These are phyloP conservation scores for Coemansia umbellata DNA, from an alignment of 192 early-diverging fungal genomes.

Conservation along the genomic window DNA sequence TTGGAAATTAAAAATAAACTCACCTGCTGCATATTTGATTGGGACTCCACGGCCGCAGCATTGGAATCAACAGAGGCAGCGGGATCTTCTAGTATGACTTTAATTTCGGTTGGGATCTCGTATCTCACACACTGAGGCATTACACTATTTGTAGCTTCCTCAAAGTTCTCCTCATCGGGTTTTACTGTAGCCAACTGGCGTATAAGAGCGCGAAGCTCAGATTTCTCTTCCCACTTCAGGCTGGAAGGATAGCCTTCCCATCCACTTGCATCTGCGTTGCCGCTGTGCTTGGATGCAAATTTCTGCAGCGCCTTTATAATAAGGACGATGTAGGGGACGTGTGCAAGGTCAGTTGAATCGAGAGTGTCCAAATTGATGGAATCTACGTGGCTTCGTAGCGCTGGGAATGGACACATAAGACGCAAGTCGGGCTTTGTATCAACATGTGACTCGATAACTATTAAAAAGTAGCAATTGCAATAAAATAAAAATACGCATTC, in stretches of 20 bases:
- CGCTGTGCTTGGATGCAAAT: slow-evolving; percentile 60
- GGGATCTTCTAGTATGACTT: slow-evolving; percentile 33
- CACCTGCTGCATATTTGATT: slow-evolving; percentile 22
- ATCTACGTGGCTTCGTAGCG: slow-evolving; percentile 58
- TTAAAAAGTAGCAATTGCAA: not conserved
- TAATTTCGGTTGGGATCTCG: slow-evolving; percentile 35
- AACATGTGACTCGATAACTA: slow-evolving; percentile 90
- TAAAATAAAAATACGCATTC: not conserved
- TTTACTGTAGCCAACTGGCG: slow-evolving; percentile 51
- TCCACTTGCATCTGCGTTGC: not conserved
- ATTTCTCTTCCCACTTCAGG: slow-evolving; percentile 57
- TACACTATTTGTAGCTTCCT: slow-evolving; percentile 70
- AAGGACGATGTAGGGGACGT: slow-evolving; percentile 84
- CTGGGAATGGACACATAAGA: slow-evolving; percentile 76
- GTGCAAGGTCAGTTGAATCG: slow-evolving; percentile 67
- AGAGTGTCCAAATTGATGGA: slow-evolving; percentile 64
- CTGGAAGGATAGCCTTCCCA: not conserved
- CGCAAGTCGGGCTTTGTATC: slow-evolving; percentile 76
- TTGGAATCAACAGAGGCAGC: slow-evolving; percentile 13
- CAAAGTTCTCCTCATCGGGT: slow-evolving; percentile 83
- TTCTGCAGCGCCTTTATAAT: slow-evolving; percentile 70
- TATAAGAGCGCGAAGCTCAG: slow-evolving; percentile 64
- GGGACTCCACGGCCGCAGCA: not conserved
- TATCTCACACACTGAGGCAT: slow-evolving; percentile 57
- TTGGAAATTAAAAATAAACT: not conserved